Evolutionary conservation across 805 yeast species (phyloP), one percentile per base, ranked within the genome.

Genomic region (Candida coquimbonensis): DNA sequence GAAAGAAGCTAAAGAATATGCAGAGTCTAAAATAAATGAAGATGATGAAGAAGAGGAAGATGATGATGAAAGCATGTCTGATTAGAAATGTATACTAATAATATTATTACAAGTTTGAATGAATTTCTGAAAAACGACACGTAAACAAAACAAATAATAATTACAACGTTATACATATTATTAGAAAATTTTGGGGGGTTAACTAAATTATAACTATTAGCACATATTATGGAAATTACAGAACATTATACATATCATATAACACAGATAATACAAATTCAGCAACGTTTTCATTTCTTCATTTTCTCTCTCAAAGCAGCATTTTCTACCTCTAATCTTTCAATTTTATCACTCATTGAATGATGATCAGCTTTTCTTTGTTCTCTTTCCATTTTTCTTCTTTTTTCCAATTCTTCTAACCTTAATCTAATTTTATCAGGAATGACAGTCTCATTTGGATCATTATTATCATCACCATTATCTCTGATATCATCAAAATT

Each of bases 21-120:
- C 98, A 5, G 83, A 85, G 65, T 85, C 81, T 45, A 95, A 86
- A 49, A 83, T 81, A 14, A 86, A 81, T 12, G 93, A 80, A n/a
- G 89, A 79, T 4, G 83, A 79, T 24, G 84, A 78, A 9, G 31
- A 29, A 34, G 81, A 73, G 47, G 81, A 73, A 29, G 31, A 29
- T 34, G 81, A 73, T 47, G 81, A 73, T 50, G 76, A 68, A 41
- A 66, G 53, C 40, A 69, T 69, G 73, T 53, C 60, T 16, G 61
- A 57, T n/a, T 56, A 45, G 47, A 38, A 26, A 11, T 36, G 34
- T 40, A 37, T 38, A 38, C 24, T 39, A 39, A 13, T 39, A 39
- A 13, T 27, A 27, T 33, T 7, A 33, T 16, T 17, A n/a, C 17
- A 33, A n/a, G 13, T 29, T 29, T 33, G 12, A 21, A 21, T 21